A percentile compares a stretch with the other conserved stretches of the same genome.
phyloP scores from a whole-genome alignment of 495 filamentous ascomycete genomes.

The Mycothermus thermophilus region DNA sequence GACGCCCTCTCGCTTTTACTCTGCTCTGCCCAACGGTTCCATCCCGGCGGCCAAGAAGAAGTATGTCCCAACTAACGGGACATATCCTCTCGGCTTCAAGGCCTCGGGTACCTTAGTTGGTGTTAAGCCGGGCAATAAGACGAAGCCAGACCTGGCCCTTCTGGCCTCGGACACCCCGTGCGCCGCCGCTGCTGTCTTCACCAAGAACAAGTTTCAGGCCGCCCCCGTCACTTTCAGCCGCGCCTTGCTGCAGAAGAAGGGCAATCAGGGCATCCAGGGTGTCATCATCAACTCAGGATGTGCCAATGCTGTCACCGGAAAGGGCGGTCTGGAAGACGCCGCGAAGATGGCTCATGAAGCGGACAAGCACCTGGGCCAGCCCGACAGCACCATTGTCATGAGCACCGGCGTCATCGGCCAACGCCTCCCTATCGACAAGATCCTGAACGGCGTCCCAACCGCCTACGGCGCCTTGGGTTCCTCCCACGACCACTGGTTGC shows the following conservation, averaged over 20 bases:
- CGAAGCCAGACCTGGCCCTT: slow-evolving; percentile 77
- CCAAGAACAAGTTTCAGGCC: slow-evolving; percentile 95
- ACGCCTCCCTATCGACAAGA: slow-evolving; percentile 82
- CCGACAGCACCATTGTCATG: slow-evolving; percentile 76
- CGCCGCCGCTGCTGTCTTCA: slow-evolving; percentile 89
- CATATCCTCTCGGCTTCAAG: slow-evolving; percentile 80
- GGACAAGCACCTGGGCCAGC: slow-evolving; percentile 53
- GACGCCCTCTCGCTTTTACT: slow-evolving; percentile 32
- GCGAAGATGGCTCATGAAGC: slow-evolving; percentile 64
- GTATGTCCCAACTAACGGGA: slow-evolving; percentile 74
- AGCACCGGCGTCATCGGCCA: slow-evolving; percentile 97
- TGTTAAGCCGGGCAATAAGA: slow-evolving; percentile 83
- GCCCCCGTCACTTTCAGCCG: slow-evolving; percentile 80
- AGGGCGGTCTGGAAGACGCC: slow-evolving; percentile 81
- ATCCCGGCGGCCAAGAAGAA: slow-evolving; percentile 67
- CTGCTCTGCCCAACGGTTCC: slow-evolving; percentile 44
- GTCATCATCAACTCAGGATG: slow-evolving; percentile 93
- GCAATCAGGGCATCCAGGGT: slow-evolving; percentile 57
- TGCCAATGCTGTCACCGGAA: slow-evolving; percentile 94
- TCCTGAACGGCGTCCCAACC: slow-evolving; percentile 64
- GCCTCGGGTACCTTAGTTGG: slow-evolving; percentile 83
- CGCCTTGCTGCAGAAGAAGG: slow-evolving; percentile 48
- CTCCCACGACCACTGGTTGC: slow-evolving; percentile 75
- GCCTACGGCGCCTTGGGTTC: slow-evolving; percentile 54
- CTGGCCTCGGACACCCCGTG: slow-evolving; percentile 79